Base-by-base conservation (phyloP, 1,139 yeast species). In the Taphrina communis region DNA sequence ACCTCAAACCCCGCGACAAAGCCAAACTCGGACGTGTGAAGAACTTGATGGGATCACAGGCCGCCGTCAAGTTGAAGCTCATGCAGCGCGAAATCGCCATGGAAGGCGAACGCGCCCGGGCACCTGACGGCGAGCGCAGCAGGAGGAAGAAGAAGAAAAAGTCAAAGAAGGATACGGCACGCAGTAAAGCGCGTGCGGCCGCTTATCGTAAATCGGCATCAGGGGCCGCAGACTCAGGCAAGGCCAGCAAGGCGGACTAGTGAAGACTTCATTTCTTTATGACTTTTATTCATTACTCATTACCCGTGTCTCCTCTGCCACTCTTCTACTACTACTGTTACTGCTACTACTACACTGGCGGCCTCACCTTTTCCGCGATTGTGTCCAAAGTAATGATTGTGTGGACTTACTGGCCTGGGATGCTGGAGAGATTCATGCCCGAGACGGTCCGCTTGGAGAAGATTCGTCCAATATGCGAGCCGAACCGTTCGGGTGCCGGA, bases 21-120 rank as follows among this genome's bases (percentile, higher is more conserved):
- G 88, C 96, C 14, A 86, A 85, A 75, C 78, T 90, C 52, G 97
- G 97, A 56, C 85, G 97, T 77, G 96, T 95, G 31, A 84, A 84
- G 75, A 82, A 85, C 69, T 82, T 88, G 8, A 82, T 92, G 66
- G 95, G 96, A 67, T 89, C 87, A 76, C 90, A 93, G 66, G 97
- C 90, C 75, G 84, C 90, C 75, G 84, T 89, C 44, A 83, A 88
- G 48, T 84, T 86, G 17, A 90, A 73, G 58, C 60, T 71, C 88
- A 38, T 56, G 60, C 57, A 68, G 62, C 80, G 80, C 72, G 73
- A 77, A 55, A 73, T 80, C 63, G 81, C 82, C 66, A 79, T 88
- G 66, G 99, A 93, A 80, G 98, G 96, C 72, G 82, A 84, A 73
- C 88, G 97, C 55, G 82, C 82, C n/a, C 88, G 87, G 65, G 59